Percentiles rank a stretch among this genome's conserved stretches.
These are phyloP conservation scores for Westerdykella sp. DNA, from an alignment of 2,329 filamentous ascomycete genomes.

Conservation along the genomic window DNA sequence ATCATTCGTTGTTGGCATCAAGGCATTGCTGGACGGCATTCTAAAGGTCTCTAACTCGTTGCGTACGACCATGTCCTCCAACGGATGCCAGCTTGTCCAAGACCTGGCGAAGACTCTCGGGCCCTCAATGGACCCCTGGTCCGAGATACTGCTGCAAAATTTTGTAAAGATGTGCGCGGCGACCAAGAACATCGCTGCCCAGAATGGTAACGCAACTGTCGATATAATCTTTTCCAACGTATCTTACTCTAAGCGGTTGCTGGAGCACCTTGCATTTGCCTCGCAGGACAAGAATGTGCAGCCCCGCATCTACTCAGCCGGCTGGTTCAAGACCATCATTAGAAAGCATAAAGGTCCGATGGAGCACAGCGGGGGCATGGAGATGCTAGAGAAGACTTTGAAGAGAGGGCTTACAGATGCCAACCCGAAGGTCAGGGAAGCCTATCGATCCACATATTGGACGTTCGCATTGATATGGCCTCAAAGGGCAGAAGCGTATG, in stretches of 20 bases:
- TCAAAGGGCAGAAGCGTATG: constrained; percentile 65
- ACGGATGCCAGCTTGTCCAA: constrained; percentile 76
- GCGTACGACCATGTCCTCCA: constrained; percentile 82
- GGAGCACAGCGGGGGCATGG: constrained; percentile 77
- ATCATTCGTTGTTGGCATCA: constrained; percentile 64
- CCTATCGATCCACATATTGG: constrained; percentile 83
- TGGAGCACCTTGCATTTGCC: constrained; percentile 79
- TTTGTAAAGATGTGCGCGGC: constrained; percentile 83
- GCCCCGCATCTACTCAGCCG: constrained; percentile 68
- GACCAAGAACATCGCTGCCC: constrained; percentile 87
- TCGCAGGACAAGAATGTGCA: constrained; percentile 92
- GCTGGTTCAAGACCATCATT: constrained; percentile 79
- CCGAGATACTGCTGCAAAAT: constrained; percentile 81
- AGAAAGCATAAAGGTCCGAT: constrained; percentile 76
- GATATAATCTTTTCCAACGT: constrained; percentile 72
- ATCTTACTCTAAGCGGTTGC: constrained; percentile 70
- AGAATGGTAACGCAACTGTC: constrained; percentile 75
- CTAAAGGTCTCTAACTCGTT: constrained; percentile 78
- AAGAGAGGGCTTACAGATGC: constrained; percentile 83
- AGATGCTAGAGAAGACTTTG: constrained; percentile 79
- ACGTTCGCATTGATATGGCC: constrained; percentile 72
- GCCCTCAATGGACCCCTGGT: constrained; percentile 75
- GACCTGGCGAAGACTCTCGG: constrained; percentile 74
- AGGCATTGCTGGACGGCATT: constrained; percentile 75
- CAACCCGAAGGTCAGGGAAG: constrained; percentile 84